Evolutionary conservation across 768 basidiomycete species (phyloP), one percentile per base, ranked within the genome.

Genomic region (Pulveroboletus sp.): DNA sequence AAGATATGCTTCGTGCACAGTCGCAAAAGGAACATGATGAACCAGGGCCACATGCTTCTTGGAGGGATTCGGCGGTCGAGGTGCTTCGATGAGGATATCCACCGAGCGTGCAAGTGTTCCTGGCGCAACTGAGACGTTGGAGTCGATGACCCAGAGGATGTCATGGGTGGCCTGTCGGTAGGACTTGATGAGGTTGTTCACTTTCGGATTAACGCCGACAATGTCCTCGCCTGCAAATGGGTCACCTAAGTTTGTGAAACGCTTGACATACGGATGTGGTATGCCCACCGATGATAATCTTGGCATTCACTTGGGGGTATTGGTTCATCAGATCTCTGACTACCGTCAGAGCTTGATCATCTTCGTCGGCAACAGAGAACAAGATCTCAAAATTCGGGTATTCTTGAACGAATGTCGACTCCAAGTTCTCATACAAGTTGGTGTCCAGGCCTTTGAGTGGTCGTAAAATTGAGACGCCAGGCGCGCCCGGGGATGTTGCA

Each of bases 101-200:
- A 98, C 88, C 13, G 92, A 84, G 49, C 91, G 84, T 3, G 86
- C 83, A 21, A 99, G 80, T 11, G 92, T 87, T 14, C 85, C 85
- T 1, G 85, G 76, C 38, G 81, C 80, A 20, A 85, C 84, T 49
- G 83, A 79, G 43, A 98, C 81, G 56, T 95, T 95, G n/a, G 95
- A 97, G 67, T 99, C 97, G 42, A 98, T 77, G 25, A 98, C 87
- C 94, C 94, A 99, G 42, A 98, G 72, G 41, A 98, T 88, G 61
- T 98, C 93, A 62, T 97, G 75, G 46, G 77, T 71, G 0, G 95
- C 97, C 62, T 81, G 72, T 38, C 76, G 75, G 66, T 94, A 97
- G 13, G 94, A 79, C 29, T 84, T 83, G 53, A 94, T 77, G 40
- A 99, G 84, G 68, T 98, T 98, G 73, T 97, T 97, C 59, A 98